These are phyloP conservation scores for Ogataea kodamae DNA, from an alignment of 805 yeast genomes.

Conservation along the genomic window DNA sequence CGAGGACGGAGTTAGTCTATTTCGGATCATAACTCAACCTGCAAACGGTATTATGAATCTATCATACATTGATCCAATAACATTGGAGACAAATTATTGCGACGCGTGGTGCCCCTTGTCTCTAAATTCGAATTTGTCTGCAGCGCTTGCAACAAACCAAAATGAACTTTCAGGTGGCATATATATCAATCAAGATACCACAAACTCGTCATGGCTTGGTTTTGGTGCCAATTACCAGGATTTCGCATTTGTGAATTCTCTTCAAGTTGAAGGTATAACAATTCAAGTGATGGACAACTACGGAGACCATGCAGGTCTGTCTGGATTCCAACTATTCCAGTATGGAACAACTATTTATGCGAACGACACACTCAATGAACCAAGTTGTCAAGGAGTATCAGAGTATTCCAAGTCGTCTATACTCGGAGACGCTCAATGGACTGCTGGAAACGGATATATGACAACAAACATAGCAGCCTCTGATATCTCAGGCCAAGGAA, in stretches of 20 bases:
- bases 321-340: conserved; percentile 72
- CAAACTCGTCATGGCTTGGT: conserved; percentile 23
- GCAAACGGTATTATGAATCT: conserved; percentile 88
- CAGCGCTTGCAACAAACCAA: conserved; percentile 4
- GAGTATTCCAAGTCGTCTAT: conserved; percentile 10
- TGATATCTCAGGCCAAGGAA: conserved; percentile 34
- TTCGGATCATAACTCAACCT: conserved; percentile 75
- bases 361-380: conserved; percentile 65
- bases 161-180: conserved; percentile 5
- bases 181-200: conserved; percentile 16
- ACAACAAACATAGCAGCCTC: conserved; percentile 27
- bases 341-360: conserved; percentile 64
- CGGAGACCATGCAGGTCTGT: conserved; percentile 64
- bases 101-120: conserved; percentile 87
- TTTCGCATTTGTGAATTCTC: conserved; percentile 69
- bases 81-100: conserved; percentile 58
- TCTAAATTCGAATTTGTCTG: conserved; percentile 34
- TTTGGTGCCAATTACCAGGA: conserved; percentile 64
- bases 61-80: conserved; percentile 72
- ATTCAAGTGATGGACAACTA: conserved; percentile 64
- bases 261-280: conserved; percentile 58
- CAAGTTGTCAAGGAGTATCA: conserved; percentile 44
- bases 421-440: conserved; percentile 27
- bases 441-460: conserved; percentile 20
- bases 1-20: conserved; percentile 48